Conservation (phyloP, 2,329 filamentous ascomycete species). For the Fusarium phyllophilum region DNA sequence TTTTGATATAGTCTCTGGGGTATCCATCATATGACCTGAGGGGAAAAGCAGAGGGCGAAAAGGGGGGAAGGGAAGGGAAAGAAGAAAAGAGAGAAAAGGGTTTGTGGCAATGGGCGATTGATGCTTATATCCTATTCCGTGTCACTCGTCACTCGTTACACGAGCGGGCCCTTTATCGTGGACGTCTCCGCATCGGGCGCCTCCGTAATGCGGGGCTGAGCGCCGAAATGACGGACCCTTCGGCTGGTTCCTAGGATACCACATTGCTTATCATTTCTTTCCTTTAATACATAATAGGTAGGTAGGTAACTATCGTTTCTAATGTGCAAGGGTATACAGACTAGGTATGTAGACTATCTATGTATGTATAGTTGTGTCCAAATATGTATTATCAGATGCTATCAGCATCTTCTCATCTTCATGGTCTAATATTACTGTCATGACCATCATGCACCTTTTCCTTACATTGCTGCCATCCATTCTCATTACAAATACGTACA, state of each 20-base stretch:
- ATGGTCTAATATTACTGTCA: constrained; percentile 36
- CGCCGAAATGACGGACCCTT: constrained; percentile 30
- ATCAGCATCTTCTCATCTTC: constrained; percentile 35
- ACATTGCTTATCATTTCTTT: background rate
- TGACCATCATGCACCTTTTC: constrained; percentile 34
- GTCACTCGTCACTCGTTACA: constrained; percentile 23
- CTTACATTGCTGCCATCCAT: constrained; percentile 22
- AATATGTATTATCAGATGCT: constrained; percentile 37
- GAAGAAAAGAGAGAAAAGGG: background rate
- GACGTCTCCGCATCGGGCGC: constrained; percentile 39
- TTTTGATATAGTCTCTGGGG: constrained; percentile 41
- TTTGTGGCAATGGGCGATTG: background rate
- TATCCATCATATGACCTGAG: constrained; percentile 23
- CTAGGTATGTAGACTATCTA: background rate
- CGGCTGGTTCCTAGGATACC: constrained; percentile 17
- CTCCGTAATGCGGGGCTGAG: constrained; percentile 40
- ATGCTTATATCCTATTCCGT: constrained; percentile 25
- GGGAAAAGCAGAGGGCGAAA: background rate
- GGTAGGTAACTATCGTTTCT: background rate
- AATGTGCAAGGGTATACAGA: background rate
- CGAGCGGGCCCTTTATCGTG: constrained; percentile 34
- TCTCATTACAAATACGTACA: constrained; percentile 36
- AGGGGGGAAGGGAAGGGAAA: background rate
- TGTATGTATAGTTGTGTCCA: background rate
- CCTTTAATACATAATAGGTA: background rate